phyloP scores from a whole-genome alignment of 345 rosid genomes.

The Hibiscus mutabilis region DNA sequence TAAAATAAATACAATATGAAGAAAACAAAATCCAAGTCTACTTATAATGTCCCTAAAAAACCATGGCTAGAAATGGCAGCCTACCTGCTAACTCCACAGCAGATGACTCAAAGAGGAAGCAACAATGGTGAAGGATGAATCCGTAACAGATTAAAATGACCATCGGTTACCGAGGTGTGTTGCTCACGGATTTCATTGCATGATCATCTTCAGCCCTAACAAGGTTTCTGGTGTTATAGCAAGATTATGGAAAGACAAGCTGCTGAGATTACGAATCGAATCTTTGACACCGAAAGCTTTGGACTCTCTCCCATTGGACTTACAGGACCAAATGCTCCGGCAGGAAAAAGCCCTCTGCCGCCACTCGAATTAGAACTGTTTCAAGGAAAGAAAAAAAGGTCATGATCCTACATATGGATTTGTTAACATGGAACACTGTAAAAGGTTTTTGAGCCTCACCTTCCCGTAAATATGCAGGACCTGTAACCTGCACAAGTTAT shows the following conservation, averaged over 20 bases:
- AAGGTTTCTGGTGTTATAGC: slow-evolving; percentile 8
- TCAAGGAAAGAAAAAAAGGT: not conserved
- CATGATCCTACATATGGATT: not conserved
- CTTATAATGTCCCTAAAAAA: not conserved
- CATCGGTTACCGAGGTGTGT: not conserved
- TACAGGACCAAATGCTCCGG: slow-evolving; percentile 58
- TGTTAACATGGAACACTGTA: not conserved
- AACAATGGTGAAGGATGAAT: not conserved
- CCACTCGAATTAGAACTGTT: slow-evolving; percentile 47
- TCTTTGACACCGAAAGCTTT: slow-evolving; percentile 21
- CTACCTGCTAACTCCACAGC: not conserved
- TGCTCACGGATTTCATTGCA: not conserved
- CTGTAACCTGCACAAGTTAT: slow-evolving; percentile 52
- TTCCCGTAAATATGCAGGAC: slow-evolving; percentile 66
- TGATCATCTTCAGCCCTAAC: not conserved
- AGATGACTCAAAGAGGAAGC: not conserved
- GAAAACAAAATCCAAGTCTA: not conserved
- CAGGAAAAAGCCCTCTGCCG: slow-evolving; percentile 25
- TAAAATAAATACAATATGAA: not conserved
- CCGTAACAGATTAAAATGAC: not conserved
- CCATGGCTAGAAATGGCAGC: not conserved
- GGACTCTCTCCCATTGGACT: slow-evolving; percentile 40
- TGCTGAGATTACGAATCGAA: slow-evolving; percentile 24
- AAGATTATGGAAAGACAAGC: slow-evolving; percentile 27
- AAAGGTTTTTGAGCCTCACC: slow-evolving; percentile 37